Base-by-base conservation (phyloP, 495 filamentous ascomycete species). In the Bacidia gigantensis region DNA sequence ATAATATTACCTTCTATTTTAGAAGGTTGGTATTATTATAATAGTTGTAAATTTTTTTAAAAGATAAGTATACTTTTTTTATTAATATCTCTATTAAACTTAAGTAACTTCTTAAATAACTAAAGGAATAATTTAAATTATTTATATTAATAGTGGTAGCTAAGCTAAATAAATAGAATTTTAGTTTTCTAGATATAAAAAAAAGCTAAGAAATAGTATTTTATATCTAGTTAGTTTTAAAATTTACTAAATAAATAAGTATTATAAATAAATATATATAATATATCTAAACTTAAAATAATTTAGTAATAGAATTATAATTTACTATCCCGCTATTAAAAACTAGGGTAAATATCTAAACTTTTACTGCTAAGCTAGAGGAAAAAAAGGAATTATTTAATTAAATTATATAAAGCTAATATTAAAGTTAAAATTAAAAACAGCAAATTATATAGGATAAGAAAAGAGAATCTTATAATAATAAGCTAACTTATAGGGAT, bases 51-150 rank as follows among this genome's bases (percentile, higher is more conserved):
- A 44, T 12, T 46, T n/a, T 32, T 12, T 46, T 9, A 12, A 51
- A 51, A 11, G 10, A 44, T 26, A 44, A 20, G 14, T 9, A 43
- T 23, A n/a, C 14, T 21, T 2, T n/a, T 52, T 18, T 22, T 46
- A 29, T n/a, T n/a, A 29, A 48, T 5, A 9, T 44, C 9, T 17
- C 10, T 25, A 24, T 48, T 48, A 25, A 25, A 23, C 26, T 25
- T 22, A n/a, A 26, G 12, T 18, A n/a, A 3, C 11, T 25, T 11
- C 22, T 48, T 23, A 26, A 3, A 23, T 29, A 29, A n/a, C 22
- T 24, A 22, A 44, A 49, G 23, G 17, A 46, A 11, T 22, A 24
- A 52, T 32, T 26, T 52, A 52, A 46, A 26, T 53, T 53, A 24
- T 26, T 23, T 3, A 47, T 12, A 22, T 53, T n/a, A 24, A 11